Conservation (phyloP, 2,329 filamentous ascomycete species). For the Madurella mycetomatis region DNA sequence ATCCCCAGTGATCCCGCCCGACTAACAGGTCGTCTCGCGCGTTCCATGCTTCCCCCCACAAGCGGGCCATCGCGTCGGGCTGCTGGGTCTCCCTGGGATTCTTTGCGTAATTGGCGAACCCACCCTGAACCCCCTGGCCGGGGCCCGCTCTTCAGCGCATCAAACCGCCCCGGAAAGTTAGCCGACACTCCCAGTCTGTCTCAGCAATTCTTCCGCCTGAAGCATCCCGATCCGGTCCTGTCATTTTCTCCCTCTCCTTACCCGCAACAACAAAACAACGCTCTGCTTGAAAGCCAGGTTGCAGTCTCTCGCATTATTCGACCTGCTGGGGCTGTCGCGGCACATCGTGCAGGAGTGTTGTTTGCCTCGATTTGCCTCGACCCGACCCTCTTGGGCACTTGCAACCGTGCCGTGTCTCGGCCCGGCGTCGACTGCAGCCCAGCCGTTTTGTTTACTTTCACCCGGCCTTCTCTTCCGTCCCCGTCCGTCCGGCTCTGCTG, state of each 20-base stretch:
- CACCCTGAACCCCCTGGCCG: constrained; percentile 12
- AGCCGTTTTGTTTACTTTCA: constrained; percentile 6
- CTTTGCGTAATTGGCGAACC: constrained; percentile 15
- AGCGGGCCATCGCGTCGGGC: constrained; percentile 15
- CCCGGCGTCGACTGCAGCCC: neutral
- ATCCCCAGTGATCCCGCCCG: neutral
- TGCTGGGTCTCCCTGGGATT: constrained; percentile 8
- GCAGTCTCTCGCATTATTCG: neutral
- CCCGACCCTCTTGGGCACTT: neutral
- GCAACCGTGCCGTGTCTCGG: neutral
- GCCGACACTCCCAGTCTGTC: constrained; percentile 3
- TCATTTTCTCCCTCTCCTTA: constrained; percentile 15
- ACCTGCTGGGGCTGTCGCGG: neutral
- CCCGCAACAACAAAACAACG: constrained; percentile 4
- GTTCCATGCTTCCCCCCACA: constrained; percentile 14
- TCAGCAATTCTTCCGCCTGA: constrained; percentile 28
- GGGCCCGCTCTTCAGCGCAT: constrained; percentile 13
- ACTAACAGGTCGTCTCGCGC: constrained; percentile 12
- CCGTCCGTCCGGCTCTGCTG: neutral
- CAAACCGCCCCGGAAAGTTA: neutral
- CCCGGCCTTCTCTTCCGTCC: no score
- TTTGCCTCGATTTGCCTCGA: no score
- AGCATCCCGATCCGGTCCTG: constrained; percentile 10
- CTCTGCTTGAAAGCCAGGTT: neutral
- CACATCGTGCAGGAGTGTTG: neutral